Percentiles rank a stretch among this genome's conserved stretches.
These are phyloP conservation scores for Phytomonas sp. DNA, from an alignment of 208 protist genomes.

Conservation along the genomic window DNA sequence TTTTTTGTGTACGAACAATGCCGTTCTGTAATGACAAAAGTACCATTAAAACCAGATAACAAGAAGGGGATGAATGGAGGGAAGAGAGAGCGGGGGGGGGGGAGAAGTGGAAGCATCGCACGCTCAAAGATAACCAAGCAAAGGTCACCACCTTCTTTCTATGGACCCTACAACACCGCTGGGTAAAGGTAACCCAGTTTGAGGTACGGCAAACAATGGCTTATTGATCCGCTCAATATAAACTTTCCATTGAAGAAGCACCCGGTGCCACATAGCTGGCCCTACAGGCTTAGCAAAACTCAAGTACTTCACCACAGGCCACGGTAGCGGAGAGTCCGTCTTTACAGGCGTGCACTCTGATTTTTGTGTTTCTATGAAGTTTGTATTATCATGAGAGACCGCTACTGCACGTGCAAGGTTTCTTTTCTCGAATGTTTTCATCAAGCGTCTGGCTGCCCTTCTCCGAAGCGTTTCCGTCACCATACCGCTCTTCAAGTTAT, in stretches of 20 bases:
- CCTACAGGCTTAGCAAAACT: not conserved
- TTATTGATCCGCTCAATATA: not conserved
- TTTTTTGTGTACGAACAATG: not conserved
- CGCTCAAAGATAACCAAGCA: not conserved
- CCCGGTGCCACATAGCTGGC: not conserved
- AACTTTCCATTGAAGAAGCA: not conserved
- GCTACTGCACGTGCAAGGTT: not conserved
- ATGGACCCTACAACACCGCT: not conserved
- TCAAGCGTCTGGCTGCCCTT: not conserved
- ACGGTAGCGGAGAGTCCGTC: not conserved
- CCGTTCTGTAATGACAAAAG: not conserved
- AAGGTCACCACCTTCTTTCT: not conserved
- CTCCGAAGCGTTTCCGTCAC: not conserved
- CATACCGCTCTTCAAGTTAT: not conserved
- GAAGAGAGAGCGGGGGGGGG: not conserved
- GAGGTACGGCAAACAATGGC: not conserved
- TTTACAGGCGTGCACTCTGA: not conserved
- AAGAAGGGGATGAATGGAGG: not conserved
- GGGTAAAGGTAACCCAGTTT: not conserved
- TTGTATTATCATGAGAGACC: not conserved
- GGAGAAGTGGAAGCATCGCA: not conserved
- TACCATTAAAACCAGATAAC: constrained; percentile 5
- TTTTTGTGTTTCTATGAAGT: not conserved
- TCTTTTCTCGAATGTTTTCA: not conserved
- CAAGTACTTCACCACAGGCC: not conserved